phyloP scores from a whole-genome alignment of 345 rosid genomes.

The Hevea brasiliensis region DNA sequence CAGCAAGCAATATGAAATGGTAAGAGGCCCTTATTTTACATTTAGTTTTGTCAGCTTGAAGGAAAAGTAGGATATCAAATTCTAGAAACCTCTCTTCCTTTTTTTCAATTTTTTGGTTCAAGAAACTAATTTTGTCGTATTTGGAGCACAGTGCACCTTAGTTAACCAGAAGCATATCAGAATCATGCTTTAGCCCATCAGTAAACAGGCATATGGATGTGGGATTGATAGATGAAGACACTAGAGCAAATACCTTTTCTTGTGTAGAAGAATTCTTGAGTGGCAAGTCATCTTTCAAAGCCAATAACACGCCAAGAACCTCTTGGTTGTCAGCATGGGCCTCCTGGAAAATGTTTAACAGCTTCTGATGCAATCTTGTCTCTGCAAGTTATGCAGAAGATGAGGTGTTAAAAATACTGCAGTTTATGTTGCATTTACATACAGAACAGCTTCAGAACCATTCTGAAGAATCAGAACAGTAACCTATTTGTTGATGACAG shows the following conservation, averaged over 20 bases:
- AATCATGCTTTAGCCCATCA: neutral
- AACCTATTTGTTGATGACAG: constrained; percentile 60
- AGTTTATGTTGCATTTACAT: neutral
- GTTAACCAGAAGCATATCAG: neutral
- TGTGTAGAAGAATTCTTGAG: constrained; percentile 53
- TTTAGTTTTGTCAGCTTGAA: too few relatives aligned
- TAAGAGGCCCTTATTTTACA: neutral
- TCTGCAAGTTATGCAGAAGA: constrained; percentile 41
- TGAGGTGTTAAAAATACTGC: neutral
- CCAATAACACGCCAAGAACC: constrained; percentile 50
- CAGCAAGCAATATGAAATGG: constrained; percentile 14
- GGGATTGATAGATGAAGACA: neutral
- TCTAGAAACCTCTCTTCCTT: neutral
- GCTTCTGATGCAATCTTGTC: constrained; percentile 51
- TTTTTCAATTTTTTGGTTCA: neutral
- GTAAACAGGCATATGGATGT: neutral
- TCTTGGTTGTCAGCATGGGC: constrained; percentile 62
- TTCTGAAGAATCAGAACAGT: constrained; percentile 5
- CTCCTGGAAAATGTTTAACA: constrained; percentile 39
- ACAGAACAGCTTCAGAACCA: constrained; percentile 8
- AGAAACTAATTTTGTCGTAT: neutral
- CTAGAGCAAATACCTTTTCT: constrained; percentile 40
- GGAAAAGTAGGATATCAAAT: neutral
- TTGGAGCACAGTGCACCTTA: neutral
- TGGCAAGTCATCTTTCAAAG: constrained; percentile 53